Evolutionary conservation across 768 basidiomycete species (phyloP), one percentile per base, ranked within the genome.

Genomic region (Tulasnella calospora): DNA sequence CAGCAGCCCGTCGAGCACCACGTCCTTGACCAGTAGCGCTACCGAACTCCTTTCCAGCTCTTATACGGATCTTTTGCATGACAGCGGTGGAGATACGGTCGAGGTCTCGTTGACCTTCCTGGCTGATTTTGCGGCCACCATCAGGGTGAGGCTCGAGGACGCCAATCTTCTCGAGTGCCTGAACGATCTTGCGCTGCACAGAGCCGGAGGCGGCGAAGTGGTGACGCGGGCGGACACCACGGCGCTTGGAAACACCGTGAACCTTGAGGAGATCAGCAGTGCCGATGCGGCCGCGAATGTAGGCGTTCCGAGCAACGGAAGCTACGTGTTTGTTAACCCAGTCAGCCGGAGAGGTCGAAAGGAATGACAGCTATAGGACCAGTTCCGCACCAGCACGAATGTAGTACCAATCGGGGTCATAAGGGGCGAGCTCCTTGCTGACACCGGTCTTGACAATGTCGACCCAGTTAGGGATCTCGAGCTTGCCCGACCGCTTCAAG

Each of bases 341-440:
- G 46, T 72, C 75, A 51, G 72, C 70, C 41, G 46, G 35, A 23
- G 35, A 9, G 9, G 33, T 33, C 75, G 35, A 38, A 27, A 23
- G 19, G 23, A 33, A 10, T 41, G 35, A 40, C n/a, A n/a, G 13
- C 41, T 55, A 5, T 8, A 44, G 27, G 15, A 46, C 27, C 33
- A 27, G 51, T 41, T 35, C 89, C 91, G 84, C 83, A 98, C 96
- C 96, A 87, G 97, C 94, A 83, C 98, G 95, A 85, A 97, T 89
- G 87, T 99, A 99, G 90, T 91, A 99, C 98, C 98, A 99, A 86
- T 99, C 98, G 61, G 95, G 94, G 86, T 99, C 95, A 87, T 98
- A 98, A 76, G 98, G 98, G 76, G 96, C 97, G 80, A 98, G 94
- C 87, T 99, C 98, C 86, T 99, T 99, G 90, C 89, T 96, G 79